A percentile compares a stretch with the other conserved stretches of the same genome.
Evolutionary conservation across 1,284 basidiomycete species (phyloP).

Genomic region (Irpex lacteus): DNA sequence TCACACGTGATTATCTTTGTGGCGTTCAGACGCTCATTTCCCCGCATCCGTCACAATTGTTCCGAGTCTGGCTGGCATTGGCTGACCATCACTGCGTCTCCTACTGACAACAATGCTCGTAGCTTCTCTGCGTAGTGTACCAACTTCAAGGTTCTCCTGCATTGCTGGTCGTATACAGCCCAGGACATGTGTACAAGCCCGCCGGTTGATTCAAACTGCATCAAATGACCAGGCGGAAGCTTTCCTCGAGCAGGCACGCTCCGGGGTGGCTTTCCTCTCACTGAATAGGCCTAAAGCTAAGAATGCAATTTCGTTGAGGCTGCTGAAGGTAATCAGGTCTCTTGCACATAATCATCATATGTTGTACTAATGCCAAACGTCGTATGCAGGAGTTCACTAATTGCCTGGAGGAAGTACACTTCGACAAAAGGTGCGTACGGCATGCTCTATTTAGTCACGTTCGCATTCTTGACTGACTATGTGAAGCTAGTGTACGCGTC

Average conservation of each 20-base stretch:
- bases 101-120: too few species aligned
- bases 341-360: not conserved
- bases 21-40: not conserved
- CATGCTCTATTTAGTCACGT: not conserved
- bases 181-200: not conserved
- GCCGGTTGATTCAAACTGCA: slow-evolving; percentile 7
- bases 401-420: slow-evolving; percentile 65
- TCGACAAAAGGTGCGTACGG: slow-evolving; percentile 58
- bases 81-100: too few species aligned
- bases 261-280: slow-evolving; percentile 62
- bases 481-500: slow-evolving; percentile 57
- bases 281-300: slow-evolving; percentile 83
- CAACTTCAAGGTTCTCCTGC: not conserved
- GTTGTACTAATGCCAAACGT: not conserved
- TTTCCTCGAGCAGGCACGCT: slow-evolving; percentile 48
- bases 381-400: slow-evolving; percentile 64
- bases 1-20: not conserved
- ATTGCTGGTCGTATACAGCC: not conserved
- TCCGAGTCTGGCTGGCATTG: too few species aligned
- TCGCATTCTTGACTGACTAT: not conserved
- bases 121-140: not conserved
- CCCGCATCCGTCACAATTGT: not conserved
- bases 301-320: slow-evolving; percentile 83
- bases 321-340: slow-evolving; percentile 57
- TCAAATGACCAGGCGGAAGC: slow-evolving; percentile 38